A percentile compares a stretch with the other conserved stretches of the same genome.
phyloP scores from a whole-genome alignment of 2,329 filamentous ascomycete genomes.

The Ustilaginoidea virens region DNA sequence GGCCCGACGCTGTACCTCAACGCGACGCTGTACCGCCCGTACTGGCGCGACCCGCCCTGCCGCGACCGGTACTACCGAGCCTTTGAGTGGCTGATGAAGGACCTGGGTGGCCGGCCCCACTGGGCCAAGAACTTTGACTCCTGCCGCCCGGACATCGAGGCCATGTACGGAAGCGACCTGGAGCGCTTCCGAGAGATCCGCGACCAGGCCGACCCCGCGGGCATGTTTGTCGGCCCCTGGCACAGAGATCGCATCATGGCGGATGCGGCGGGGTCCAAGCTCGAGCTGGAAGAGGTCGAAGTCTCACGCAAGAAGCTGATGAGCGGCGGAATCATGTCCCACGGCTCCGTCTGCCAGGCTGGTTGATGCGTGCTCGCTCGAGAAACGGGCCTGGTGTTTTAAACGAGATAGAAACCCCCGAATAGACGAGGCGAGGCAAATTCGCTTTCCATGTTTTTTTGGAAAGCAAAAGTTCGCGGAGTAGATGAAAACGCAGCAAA shows the following conservation, averaged over 20 bases:
- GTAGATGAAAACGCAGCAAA: too few species aligned
- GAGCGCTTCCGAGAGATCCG: constrained; percentile 52
- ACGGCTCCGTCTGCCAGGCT: constrained; percentile 1
- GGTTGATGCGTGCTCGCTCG: too few species aligned
- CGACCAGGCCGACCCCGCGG: constrained; percentile 58
- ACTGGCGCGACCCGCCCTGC: constrained; percentile 63
- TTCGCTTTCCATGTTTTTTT: too few species aligned
- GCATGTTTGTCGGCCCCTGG: constrained; percentile 86
- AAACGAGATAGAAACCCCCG: too few species aligned
- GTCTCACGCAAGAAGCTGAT: constrained; percentile 10
- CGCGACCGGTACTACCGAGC: constrained; percentile 68
- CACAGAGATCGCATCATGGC: constrained; percentile 53
- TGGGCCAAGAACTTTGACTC: constrained; percentile 85
- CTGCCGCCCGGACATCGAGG: constrained; percentile 42
- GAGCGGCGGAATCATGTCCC: constrained; percentile 13
- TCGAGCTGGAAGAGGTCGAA: constrained; percentile 23
- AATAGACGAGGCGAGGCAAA: too few species aligned
- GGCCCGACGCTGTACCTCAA: constrained; percentile 78
- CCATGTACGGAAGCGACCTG: constrained; percentile 55
- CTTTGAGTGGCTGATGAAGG: constrained; percentile 82
- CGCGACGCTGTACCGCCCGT: constrained; percentile 76
- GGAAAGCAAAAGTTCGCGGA: too few species aligned
- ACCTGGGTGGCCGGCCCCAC: constrained; percentile 68
- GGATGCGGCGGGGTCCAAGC: constrained; percentile 11
- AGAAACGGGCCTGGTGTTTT: too few species aligned